A percentile compares a stretch with the other conserved stretches of the same genome.
These are phyloP conservation scores for Phaeosphaeriaceae sp. DNA, from an alignment of 2,329 filamentous ascomycete genomes.

Conservation along the genomic window DNA sequence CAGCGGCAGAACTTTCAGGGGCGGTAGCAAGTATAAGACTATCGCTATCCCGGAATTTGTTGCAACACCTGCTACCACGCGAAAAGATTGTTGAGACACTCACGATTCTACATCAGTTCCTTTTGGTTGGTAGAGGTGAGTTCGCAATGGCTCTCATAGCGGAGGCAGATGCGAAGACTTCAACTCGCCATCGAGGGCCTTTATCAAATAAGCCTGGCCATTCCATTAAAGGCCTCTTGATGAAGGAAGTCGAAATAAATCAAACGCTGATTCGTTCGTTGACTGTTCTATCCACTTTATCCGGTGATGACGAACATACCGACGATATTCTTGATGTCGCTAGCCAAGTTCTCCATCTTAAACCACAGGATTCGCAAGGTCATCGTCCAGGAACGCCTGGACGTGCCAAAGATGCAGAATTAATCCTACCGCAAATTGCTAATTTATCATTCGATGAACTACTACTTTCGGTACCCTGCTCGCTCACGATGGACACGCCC, in stretches of 20 bases:
- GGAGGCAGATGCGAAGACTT: slow-evolving; percentile 81
- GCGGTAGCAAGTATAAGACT: slow-evolving; percentile 78
- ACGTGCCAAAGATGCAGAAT: slow-evolving; percentile 39
- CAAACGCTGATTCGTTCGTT: slow-evolving; percentile 79
- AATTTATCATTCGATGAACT: slow-evolving; percentile 74
- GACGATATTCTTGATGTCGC: slow-evolving; percentile 83
- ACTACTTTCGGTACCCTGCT: slow-evolving; percentile 77
- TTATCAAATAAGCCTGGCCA: slow-evolving; percentile 54
- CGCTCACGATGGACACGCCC: slow-evolving; percentile 73
- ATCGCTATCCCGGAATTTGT: slow-evolving; percentile 80
- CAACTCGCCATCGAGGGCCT: slow-evolving; percentile 67
- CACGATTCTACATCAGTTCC: slow-evolving; percentile 80
- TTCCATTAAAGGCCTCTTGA: slow-evolving; percentile 66
- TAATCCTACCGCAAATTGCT: slow-evolving; percentile 46
- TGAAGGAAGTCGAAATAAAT: slow-evolving; percentile 87
- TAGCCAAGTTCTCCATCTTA: slow-evolving; percentile 75
- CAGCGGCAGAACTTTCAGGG: slow-evolving; percentile 70
- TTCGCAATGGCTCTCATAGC: slow-evolving; percentile 87
- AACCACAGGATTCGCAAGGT: slow-evolving; percentile 57
- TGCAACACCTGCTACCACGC: slow-evolving; percentile 82
- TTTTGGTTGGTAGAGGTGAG: slow-evolving; percentile 85
- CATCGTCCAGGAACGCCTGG: slow-evolving; percentile 51
- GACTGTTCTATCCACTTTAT: slow-evolving; percentile 77
- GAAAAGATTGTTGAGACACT: slow-evolving; percentile 78
- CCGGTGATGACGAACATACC: slow-evolving; percentile 75